A percentile compares a stretch with the other conserved stretches of the same genome.
Evolutionary conservation across 768 basidiomycete species (phyloP).

Genomic region (Serpula lacrymans): DNA sequence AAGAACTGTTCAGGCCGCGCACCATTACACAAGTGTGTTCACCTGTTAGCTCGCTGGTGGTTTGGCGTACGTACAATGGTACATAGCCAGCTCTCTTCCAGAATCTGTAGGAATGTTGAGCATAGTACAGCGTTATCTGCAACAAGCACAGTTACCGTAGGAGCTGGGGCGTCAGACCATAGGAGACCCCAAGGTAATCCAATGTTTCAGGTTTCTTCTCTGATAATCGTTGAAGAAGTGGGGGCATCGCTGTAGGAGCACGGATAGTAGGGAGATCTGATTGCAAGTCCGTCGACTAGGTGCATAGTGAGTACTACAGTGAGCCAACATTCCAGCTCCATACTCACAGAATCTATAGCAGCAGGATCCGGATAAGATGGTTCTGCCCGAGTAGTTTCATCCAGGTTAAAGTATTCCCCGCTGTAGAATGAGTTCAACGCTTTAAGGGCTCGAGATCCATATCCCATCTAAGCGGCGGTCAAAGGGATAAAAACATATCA

Average conservation of each 20-base stretch:
- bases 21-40: constrained; percentile 98
- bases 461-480: constrained; percentile 74
- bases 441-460: constrained; percentile 86
- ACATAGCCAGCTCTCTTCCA: constrained; percentile 95
- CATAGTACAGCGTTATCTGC: too few species aligned
- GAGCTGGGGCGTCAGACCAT: constrained; percentile 85
- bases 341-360: constrained; percentile 43
- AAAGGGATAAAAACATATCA: background rate
- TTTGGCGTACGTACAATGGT: constrained; percentile 92
- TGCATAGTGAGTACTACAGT: constrained; percentile 1
- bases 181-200: constrained; percentile 95
- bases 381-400: constrained; percentile 57
- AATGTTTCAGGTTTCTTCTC: constrained; percentile 87
- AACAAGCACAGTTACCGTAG: constrained; percentile 48
- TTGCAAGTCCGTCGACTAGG: constrained; percentile 53
- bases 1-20: constrained; percentile 70
- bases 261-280: constrained; percentile 78
- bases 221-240: constrained; percentile 83
- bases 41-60: constrained; percentile 90
- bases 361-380: constrained; percentile 59
- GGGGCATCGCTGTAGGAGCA: constrained; percentile 78
- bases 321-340: background rate
- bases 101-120: constrained; percentile 51
- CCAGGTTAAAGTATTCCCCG: constrained; percentile 86
- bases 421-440: constrained; percentile 88